Evolutionary conservation across 2,329 filamentous ascomycete genomes (phyloP).

Genomic region (Phialocephala subalpina): DNA sequence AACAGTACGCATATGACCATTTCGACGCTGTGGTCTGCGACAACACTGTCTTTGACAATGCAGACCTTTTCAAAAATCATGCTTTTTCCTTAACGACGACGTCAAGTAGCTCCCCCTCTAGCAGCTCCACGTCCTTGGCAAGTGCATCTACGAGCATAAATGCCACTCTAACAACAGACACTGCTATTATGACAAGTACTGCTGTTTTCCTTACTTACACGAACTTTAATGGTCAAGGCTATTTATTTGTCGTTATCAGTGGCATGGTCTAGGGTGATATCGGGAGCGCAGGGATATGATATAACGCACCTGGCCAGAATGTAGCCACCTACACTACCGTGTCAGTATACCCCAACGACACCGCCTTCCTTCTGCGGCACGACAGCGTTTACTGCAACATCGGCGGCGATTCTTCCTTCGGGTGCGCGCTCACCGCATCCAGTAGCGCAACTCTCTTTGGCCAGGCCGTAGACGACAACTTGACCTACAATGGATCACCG

Average conservation of each 20-base stretch:
- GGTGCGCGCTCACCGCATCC: neutral
- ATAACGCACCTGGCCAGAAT: slow-evolving; percentile 14
- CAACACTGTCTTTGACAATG: slow-evolving; percentile 42
- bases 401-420: slow-evolving; percentile 12
- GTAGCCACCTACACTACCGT: slow-evolving; percentile 13
- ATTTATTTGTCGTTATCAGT: slow-evolving; percentile 2
- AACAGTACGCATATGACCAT: slow-evolving; percentile 47
- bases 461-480: slow-evolving; percentile 1
- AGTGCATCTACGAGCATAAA: neutral
- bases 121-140: slow-evolving; percentile 7
- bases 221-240: slow-evolving; percentile 16
- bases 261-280: slow-evolving; percentile 4
- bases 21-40: slow-evolving; percentile 46
- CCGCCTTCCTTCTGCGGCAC: neutral
- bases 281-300: slow-evolving; percentile 12
- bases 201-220: slow-evolving; percentile 9
- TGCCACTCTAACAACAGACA: slow-evolving; percentile 11
- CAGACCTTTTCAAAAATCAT: slow-evolving; percentile 40
- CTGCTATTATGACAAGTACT: slow-evolving; percentile 4
- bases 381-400: slow-evolving; percentile 7
- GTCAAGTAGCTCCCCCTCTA: neutral
- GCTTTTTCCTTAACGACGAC: neutral
- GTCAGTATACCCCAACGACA: slow-evolving; percentile 1
- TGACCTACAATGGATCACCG: slow-evolving; percentile 4
- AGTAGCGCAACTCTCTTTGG: neutral